Base-by-base conservation (phyloP, 495 filamentous ascomycete species). In the Podospora appendiculata region DNA sequence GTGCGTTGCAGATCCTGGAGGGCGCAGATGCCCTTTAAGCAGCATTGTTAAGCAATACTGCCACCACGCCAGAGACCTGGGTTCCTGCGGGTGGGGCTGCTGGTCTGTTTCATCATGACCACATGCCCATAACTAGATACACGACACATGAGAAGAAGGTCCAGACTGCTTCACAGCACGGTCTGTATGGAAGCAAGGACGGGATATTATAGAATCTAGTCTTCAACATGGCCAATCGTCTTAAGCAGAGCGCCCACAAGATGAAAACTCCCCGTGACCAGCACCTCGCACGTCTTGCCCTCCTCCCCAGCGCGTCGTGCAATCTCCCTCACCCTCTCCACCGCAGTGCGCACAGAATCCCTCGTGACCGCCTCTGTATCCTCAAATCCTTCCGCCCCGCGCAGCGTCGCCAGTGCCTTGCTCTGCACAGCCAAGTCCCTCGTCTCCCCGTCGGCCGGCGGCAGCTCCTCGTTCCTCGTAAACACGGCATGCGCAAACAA, bases 231-330 rank as follows among this genome's bases (percentile, higher is more conserved):
- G 62, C 90, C 88, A 47, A 97, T 70, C 6, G 86, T 81, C 65
- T 87, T 86, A 32, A 96, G 67, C 52, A 90, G 73, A 0, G 87
- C 86, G 4, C 92, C 90, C 1, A 95, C 88, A 8, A 97, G 76
- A 72, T 96, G 89, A 53, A 96, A 75, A 64, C 90, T 95, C 6
- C 92, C 92, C 16, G 92, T 96, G 33, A 89, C 74, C 17, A 88
- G 64, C 3, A 81, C 63, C 43, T 50, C 58, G 46, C 45, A 50
- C 19, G 6, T 34, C 57, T 45, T 61, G 17, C 52, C 50, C 11
- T 52, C 45, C 10, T 53, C 39, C 36, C 42, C 54, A 32, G 46
- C 61, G 9, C 43, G 43, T 6, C 52, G 40, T 9, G 57, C 51
- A 9, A 63, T 50, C 17, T 16, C 25, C 7, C 49, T 59, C 32